A percentile compares a stretch with the other conserved stretches of the same genome.
These are phyloP conservation scores for Cercophora sp. DNA, from an alignment of 495 filamentous ascomycete species.

Conservation along the genomic window DNA sequence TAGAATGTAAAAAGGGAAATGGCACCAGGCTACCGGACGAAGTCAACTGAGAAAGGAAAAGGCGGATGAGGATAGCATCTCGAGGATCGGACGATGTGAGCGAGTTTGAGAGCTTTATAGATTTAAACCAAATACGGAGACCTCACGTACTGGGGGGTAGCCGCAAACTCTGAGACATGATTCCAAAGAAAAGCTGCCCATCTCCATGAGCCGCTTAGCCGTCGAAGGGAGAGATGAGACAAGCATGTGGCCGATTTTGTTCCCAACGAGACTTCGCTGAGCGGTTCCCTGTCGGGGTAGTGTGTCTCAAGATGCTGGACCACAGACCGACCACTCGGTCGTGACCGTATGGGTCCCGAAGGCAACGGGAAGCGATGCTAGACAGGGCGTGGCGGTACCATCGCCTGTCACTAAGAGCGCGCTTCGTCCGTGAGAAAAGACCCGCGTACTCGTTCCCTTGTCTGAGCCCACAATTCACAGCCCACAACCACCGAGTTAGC, in stretches of 20 bases:
- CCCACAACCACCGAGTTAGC: not conserved
- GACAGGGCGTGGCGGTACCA: too few species aligned
- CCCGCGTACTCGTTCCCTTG: not conserved
- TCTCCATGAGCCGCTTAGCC: not conserved
- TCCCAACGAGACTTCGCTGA: not conserved
- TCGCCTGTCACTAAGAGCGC: too few species aligned
- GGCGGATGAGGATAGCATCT: constrained; percentile 11
- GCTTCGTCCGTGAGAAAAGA: too few species aligned
- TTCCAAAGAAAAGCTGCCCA: too few species aligned
- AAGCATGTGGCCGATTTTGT: not conserved
- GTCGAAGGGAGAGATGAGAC: constrained; percentile 5
- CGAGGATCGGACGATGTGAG: constrained; percentile 6
- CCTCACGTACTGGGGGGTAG: too few species aligned
- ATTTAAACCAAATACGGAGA: too few species aligned
- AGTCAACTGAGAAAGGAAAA: not conserved
- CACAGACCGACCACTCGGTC: not conserved
- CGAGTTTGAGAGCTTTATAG: constrained; percentile 21
- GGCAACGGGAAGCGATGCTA: too few species aligned
- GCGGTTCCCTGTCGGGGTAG: not conserved
- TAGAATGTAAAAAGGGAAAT: constrained; percentile 15
- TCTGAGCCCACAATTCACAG: not conserved
- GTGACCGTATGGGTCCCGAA: too few species aligned
- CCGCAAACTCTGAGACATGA: too few species aligned
- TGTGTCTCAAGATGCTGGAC: constrained; percentile 18
- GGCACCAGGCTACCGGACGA: constrained; percentile 6